These are phyloP conservation scores for Rhynchosporium agropyri DNA, from an alignment of 2,329 filamentous ascomycete species.

Conservation along the genomic window DNA sequence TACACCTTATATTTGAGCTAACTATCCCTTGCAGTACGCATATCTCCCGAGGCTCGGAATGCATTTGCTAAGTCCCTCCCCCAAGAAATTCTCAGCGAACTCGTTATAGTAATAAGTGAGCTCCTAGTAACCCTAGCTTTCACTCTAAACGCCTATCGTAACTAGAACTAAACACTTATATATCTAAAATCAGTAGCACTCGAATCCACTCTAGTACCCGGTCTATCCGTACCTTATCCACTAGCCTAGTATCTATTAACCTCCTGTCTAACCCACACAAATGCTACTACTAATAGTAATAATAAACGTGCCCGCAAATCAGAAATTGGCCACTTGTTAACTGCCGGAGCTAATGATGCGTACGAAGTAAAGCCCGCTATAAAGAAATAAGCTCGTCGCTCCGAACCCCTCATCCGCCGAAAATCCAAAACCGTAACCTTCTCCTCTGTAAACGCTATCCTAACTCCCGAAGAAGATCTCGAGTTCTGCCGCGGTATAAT, in stretches of 20 bases:
- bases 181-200: conserved; percentile 2
- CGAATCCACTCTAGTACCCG: conserved; percentile 42
- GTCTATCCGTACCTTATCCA: conserved; percentile 19
- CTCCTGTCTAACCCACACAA: too few species aligned
- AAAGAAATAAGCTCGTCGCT: conserved; percentile 34
- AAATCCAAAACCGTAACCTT: conserved; percentile 20
- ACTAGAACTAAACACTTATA: neutral
- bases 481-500: conserved; percentile 61
- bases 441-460: conserved; percentile 9
- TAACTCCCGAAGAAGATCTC: conserved; percentile 50
- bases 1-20: too few species aligned
- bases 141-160: conserved; percentile 13
- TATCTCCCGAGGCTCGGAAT: conserved; percentile 52
- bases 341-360: conserved; percentile 24
- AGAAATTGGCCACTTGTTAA: conserved; percentile 18
- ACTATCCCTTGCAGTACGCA: conserved; percentile 27
- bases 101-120: conserved; percentile 64
- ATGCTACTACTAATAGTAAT: too few species aligned
- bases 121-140: conserved; percentile 43
- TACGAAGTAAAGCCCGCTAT: conserved; percentile 33
- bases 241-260: neutral
- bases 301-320: conserved; percentile 36
- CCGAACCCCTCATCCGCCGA: conserved; percentile 31
- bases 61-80: conserved; percentile 64
- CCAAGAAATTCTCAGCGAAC: conserved; percentile 63